phyloP scores from a whole-genome alignment of 2,329 filamentous ascomycete genomes.

The Diaporthe sp. region DNA sequence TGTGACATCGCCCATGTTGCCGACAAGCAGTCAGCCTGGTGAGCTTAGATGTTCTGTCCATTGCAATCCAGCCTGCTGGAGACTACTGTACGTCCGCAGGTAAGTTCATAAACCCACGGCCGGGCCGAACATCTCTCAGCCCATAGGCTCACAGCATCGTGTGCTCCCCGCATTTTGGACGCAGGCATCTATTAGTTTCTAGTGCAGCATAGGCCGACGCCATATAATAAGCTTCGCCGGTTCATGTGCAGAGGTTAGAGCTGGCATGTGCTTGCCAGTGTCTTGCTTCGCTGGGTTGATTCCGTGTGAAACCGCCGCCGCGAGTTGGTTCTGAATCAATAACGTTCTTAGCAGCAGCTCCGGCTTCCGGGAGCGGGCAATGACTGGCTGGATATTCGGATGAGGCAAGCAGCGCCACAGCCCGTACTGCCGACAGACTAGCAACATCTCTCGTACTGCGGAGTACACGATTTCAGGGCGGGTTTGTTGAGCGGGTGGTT shows the following conservation, averaged over 20 bases:
- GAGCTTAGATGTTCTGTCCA: background rate
- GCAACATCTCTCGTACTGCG: constrained; percentile 4
- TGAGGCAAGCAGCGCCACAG: constrained; percentile 6
- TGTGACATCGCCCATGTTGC: background rate
- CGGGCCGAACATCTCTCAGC: constrained; percentile 4
- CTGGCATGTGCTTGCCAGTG: background rate
- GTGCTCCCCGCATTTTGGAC: constrained; percentile 17
- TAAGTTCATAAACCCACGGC: background rate
- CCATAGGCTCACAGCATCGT: constrained; percentile 10
- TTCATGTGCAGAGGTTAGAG: background rate
- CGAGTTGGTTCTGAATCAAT: constrained; percentile 13
- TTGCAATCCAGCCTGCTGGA: background rate
- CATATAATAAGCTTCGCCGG: constrained; percentile 21
- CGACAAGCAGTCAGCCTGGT: background rate
- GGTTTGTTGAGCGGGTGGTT: background rate
- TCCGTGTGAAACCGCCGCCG: constrained; percentile 12
- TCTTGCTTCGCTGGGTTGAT: background rate
- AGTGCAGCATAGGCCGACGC: constrained; percentile 6
- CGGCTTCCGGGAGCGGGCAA: constrained; percentile 16
- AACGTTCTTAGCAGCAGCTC: constrained; percentile 3
- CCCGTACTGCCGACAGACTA: constrained; percentile 2
- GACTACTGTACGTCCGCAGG: background rate
- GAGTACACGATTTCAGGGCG: background rate
- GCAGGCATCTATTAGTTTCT: background rate
- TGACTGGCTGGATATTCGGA: constrained; percentile 2